Percentiles rank a stretch among this genome's conserved stretches.
Evolutionary conservation across 495 filamentous ascomycete genomes (phyloP).

Genomic region (Trichocladium antarcticum): DNA sequence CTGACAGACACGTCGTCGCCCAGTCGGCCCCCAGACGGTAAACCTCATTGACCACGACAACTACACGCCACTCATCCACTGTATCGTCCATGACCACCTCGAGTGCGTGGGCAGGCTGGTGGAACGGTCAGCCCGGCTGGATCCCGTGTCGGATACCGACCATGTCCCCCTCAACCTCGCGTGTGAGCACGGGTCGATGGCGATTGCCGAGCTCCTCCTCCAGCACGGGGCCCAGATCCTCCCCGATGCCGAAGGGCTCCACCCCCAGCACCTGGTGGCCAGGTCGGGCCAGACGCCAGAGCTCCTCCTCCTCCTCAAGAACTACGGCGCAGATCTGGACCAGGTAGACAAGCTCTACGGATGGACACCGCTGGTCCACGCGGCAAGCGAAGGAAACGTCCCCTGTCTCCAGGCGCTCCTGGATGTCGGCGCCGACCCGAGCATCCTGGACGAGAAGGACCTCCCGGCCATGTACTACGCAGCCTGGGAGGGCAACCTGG

Average conservation of each 20-base stretch:
- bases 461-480: conserved; percentile 96
- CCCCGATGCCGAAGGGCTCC: conserved; percentile 90
- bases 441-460: conserved; percentile 79
- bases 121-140: conserved; percentile 58
- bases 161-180: conserved; percentile 91
- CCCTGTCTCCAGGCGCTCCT: conserved; percentile 71
- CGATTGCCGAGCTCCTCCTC: conserved; percentile 73
- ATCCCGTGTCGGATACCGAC: conserved; percentile 72
- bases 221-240: conserved; percentile 65
- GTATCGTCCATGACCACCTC: conserved; percentile 75
- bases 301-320: conserved; percentile 64
- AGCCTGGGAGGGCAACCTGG: conserved; percentile 92
- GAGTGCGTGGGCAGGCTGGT: conserved; percentile 69
- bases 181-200: conserved; percentile 77
- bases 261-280: conserved; percentile 94
- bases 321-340: conserved; percentile 83
- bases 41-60: conserved; percentile 89
- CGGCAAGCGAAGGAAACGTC: conserved; percentile 91
- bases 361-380: conserved; percentile 94
- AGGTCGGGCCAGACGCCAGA: conserved; percentile 72
- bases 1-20: conserved; percentile 2
- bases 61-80: conserved; percentile 90
- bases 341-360: conserved; percentile 91
- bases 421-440: conserved; percentile 58
- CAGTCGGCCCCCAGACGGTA: conserved; percentile 51